A percentile compares a stretch with the other conserved stretches of the same genome.
Conservation (phyloP, 306 rosid species). For the Nissolia schottii region DNA sequence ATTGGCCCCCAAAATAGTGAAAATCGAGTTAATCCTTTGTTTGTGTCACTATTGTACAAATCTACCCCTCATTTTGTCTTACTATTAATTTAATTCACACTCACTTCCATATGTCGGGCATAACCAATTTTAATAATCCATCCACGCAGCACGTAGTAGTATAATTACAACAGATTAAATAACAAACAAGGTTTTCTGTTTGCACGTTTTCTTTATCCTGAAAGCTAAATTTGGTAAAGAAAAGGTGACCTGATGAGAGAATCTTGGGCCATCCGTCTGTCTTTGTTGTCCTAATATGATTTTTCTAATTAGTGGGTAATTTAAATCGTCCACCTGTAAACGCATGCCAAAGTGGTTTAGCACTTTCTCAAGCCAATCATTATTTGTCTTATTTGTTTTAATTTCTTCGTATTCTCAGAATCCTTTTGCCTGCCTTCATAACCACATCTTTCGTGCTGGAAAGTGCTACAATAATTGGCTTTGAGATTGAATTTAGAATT, state of each 20-base stretch:
- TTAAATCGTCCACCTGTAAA: conserved; percentile 27
- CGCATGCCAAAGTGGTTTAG: conserved; percentile 31
- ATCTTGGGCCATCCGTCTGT: conserved; percentile 23
- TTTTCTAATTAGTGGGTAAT: conserved; percentile 14
- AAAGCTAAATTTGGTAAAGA: not conserved
- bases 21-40: conserved; percentile 25
- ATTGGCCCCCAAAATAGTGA: conserved; percentile 11
- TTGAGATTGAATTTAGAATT: conserved; percentile 26
- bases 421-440: conserved; percentile 23
- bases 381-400: conserved; percentile 20
- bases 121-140: conserved; percentile 31
- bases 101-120: conserved; percentile 48
- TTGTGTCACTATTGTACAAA: conserved; percentile 10
- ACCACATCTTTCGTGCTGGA: conserved; percentile 44
- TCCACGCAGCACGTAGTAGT: conserved; percentile 32
- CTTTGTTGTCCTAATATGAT: conserved; percentile 17
- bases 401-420: not conserved
- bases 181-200: not conserved
- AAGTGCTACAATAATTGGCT: conserved; percentile 36
- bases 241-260: conserved; percentile 23
- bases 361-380: conserved; percentile 35
- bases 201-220: conserved; percentile 15
- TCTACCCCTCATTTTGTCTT: conserved; percentile 32
- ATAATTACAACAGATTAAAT: conserved; percentile 28
- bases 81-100: conserved; percentile 26